Conservation (phyloP, 768 basidiomycete species). For the Kwoniella bestiolae region DNA sequence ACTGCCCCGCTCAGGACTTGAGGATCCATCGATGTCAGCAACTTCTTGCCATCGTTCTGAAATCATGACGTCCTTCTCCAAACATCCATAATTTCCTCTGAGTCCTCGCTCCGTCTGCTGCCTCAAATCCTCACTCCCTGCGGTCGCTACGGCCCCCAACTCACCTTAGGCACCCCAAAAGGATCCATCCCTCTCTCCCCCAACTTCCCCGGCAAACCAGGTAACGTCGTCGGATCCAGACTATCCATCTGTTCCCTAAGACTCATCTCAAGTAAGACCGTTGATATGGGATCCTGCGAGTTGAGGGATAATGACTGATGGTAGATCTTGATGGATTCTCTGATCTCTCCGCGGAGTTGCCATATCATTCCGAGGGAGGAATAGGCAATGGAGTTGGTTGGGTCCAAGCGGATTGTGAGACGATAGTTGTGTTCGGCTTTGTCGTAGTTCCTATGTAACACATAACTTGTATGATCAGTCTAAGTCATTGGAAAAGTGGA, state of each 20-base stretch:
- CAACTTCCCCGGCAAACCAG: constrained; percentile 43
- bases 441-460: constrained; percentile 52
- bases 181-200: constrained; percentile 36
- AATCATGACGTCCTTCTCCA: too few species aligned
- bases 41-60: too few species aligned
- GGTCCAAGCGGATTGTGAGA: constrained; percentile 81
- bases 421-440: constrained; percentile 76
- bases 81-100: too few species aligned
- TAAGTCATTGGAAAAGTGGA: too few species aligned
- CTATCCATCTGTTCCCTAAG: constrained; percentile 49
- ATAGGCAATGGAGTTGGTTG: constrained; percentile 78
- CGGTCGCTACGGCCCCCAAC: too few species aligned
- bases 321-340: constrained; percentile 84
- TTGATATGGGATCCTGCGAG: constrained; percentile 54
- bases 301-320: constrained; percentile 72
- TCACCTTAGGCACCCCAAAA: constrained; percentile 40
- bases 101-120: too few species aligned
- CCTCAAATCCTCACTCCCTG: too few species aligned
- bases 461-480: not conserved
- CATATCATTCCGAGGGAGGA: constrained; percentile 87
- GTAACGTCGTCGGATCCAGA: constrained; percentile 41
- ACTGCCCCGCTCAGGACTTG: too few species aligned
- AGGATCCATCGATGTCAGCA: too few species aligned
- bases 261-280: constrained; percentile 54
- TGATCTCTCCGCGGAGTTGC: constrained; percentile 72